Evolutionary conservation across 176 grass and related monocot species (phyloP), one percentile per base, ranked within the genome.

Genomic region (Oryza australiensis): DNA sequence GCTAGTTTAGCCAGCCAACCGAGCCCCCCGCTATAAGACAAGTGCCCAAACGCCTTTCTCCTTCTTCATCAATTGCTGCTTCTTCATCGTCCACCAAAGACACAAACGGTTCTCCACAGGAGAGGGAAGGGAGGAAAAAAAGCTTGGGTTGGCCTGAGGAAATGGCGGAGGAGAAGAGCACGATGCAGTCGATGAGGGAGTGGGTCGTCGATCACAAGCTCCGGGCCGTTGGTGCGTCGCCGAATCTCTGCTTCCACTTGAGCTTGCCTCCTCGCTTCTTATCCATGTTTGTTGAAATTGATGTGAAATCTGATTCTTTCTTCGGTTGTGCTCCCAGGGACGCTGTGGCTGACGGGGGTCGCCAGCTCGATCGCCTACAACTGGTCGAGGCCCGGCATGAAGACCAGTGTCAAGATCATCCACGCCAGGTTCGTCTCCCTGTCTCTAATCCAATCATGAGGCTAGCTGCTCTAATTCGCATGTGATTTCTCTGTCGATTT

Each of bases 401-500:
- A 97, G 85, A 84, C 94, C 80, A 97, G 91, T 66, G 91, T 97
- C 43, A 97, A 97, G 73, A 84, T 97, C 82, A 97, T 97, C 71
- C 91, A 97, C 59, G 94, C 94, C 64, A 97, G 94, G 94, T 55
- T 8, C 51, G 51, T 28, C 49, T 10, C 82, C 12, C 75, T 60
- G 5, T 6, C 14, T 20, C 49, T 18, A 1, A 60, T 0, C 49
- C 49, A 1, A 60, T 0, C 22, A 23, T 10, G 20, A 0, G 11
- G 14, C 7, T 7, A 60, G 22, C 55, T 12, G n/a, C 57, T 43
- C 27, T 34, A 26, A 12, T 20, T 20, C 46, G 26, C 76, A 12
- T 43, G 62, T 34, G 24, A 0, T 45, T 12, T 45, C 42, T 10
- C 13, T 59, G 53, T 59, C 23, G n/a, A 23, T 59, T 59, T 59